A percentile compares a stretch with the other conserved stretches of the same genome.
Conservation (phyloP, 495 filamentous ascomycete species). For the Aspergillus bridgeri region DNA sequence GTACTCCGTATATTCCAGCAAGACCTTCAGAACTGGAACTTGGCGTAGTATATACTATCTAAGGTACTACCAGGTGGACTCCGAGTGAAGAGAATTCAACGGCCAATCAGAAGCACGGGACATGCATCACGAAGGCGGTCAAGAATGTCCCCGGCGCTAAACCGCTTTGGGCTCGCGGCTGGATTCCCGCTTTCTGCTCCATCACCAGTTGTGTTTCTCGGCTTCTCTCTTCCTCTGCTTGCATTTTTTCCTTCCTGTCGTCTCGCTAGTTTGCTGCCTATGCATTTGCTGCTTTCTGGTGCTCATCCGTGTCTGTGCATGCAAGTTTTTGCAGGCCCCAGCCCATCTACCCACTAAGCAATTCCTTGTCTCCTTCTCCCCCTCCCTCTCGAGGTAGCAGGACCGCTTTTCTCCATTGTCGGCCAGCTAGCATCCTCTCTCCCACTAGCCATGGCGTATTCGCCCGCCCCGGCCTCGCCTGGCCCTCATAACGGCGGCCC, state of each 20-base stretch:
- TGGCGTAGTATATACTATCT: no score
- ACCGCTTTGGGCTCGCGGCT: constrained; percentile 17
- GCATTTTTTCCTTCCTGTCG: neutral
- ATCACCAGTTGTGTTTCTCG: constrained; percentile 8
- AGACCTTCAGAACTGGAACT: no score
- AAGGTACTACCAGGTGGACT: no score
- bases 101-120: no score
- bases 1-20: no score
- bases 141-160: constrained; percentile 26
- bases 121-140: constrained; percentile 18
- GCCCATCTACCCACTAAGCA: neutral
- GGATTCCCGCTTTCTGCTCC: constrained; percentile 28
- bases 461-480: constrained; percentile 35
- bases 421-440: constrained; percentile 8
- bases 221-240: constrained; percentile 5
- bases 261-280: constrained; percentile 1
- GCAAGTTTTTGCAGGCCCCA: neutral
- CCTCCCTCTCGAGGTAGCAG: constrained; percentile 3
- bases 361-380: constrained; percentile 8
- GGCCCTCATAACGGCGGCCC: constrained; percentile 20
- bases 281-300: neutral
- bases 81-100: no score
- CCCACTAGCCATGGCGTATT: constrained; percentile 33
- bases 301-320: neutral
- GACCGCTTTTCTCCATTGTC: constrained; percentile 8